Percentiles rank a stretch among this genome's conserved stretches.
Evolutionary conservation across 352 stramenopile genomes (phyloP).

Genomic region (Pythium insidiosum): DNA sequence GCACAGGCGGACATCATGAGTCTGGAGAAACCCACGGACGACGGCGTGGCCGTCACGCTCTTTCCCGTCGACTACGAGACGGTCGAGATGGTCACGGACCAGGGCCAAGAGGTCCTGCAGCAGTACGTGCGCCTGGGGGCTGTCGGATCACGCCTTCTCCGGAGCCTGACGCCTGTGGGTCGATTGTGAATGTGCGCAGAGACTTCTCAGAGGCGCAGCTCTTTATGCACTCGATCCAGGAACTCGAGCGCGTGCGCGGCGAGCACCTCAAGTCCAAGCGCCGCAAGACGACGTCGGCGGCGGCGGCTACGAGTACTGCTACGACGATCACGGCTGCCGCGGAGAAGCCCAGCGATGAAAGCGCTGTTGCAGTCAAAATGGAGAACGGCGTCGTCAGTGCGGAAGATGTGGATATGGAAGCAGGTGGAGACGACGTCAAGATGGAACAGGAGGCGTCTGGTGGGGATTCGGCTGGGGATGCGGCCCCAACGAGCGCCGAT

Average conservation of each 20-base stretch:
- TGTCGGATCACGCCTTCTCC: not conserved
- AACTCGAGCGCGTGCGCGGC: slow-evolving; percentile 52
- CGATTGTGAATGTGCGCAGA: too few relatives aligned
- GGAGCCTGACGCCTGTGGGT: not conserved
- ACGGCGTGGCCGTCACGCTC: slow-evolving; percentile 63
- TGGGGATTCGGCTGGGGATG: too few relatives aligned
- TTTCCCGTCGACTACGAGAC: slow-evolving; percentile 71
- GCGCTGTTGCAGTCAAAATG: not conserved
- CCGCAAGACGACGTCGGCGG: slow-evolving; percentile 13
- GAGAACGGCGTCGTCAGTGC: not conserved
- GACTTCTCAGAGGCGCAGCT: slow-evolving; percentile 79
- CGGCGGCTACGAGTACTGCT: slow-evolving; percentile 2
- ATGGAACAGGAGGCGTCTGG: too few relatives aligned
- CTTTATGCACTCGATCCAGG: slow-evolving; percentile 78
- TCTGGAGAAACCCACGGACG: not conserved
- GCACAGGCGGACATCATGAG: not conserved
- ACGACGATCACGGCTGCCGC: slow-evolving; percentile 17
- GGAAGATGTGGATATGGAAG: not conserved
- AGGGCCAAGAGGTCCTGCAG: slow-evolving; percentile 72
- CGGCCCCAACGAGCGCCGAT: not conserved
- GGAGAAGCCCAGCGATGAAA: slow-evolving; percentile 11
- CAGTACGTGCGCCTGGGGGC: slow-evolving; percentile 22
- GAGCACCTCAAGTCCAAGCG: slow-evolving; percentile 67
- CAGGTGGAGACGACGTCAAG: not conserved
- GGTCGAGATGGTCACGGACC: slow-evolving; percentile 73